Base-by-base conservation (phyloP, 495 filamentous ascomycete species). In the Penicillium canariense region DNA sequence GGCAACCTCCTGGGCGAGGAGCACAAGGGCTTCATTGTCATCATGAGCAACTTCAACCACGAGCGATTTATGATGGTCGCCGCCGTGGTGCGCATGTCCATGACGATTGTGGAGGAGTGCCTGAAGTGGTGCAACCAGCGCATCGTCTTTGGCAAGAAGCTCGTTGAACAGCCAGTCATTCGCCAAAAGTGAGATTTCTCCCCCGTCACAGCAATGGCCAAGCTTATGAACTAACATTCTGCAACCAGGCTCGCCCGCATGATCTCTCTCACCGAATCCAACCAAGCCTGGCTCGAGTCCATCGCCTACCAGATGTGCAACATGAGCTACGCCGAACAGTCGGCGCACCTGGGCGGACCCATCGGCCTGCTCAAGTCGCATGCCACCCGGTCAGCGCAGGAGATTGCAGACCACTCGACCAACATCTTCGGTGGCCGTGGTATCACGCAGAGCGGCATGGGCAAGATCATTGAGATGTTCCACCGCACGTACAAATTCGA, bases 101-200 rank as follows among this genome's bases (percentile, higher is more conserved):
- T 87, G 52, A 77, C 83, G 0, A 79, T 94, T 0, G 86, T 90
- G 3, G 89, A 94, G 61, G 90, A 96, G 63, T 93, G 86, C 61
- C 73, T 96, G 54, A 94, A 94, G 66, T 96, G 90, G 89, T 81
- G 85, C 53, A 90, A 92, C 75, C 90, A 96, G 71, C 84, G 90
- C 32, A 76, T 91, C n/a, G 89, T 96, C 56, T 94, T 93, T 66
- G 79, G 79, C 53, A 92, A 91, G 79, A 84, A 83, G 22, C 77
- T 96, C 31, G 82, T 91, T 55, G 85, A 91, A 58, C 89, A 94
- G 61, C 88, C 90, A 14, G 87, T 87, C n/a, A 91, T 96, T 61
- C 82, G 90, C 12, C 87, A 88, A 60, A 94, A 96, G 77, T 79
- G 60, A 75, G 64, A 28, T 27, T 54, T 15, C 35, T 32, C n/a